Percentiles rank a stretch among this genome's conserved stretches.
Conservation (phyloP, 805 yeast genomes). For the Torulaspora quercuum region DNA sequence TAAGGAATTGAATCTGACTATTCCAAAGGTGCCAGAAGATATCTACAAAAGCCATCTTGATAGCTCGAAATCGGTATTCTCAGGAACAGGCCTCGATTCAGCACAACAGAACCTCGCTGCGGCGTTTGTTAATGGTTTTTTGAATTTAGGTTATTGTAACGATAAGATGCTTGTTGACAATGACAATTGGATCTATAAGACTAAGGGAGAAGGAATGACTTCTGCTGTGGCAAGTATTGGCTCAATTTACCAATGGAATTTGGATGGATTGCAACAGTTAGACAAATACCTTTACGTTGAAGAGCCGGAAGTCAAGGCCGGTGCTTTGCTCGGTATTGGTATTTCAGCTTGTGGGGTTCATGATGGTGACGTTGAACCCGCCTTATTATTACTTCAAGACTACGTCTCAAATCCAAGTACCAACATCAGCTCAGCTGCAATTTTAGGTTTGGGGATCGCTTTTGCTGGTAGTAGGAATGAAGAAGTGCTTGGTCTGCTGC, state of each 20-base stretch:
- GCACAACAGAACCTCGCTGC: slow-evolving; percentile 94
- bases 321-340: slow-evolving; percentile 95
- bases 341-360: slow-evolving; percentile 87
- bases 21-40: slow-evolving; percentile 93
- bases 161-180: slow-evolving; percentile 78
- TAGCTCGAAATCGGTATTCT: slow-evolving; percentile 53
- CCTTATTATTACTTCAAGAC: slow-evolving; percentile 80
- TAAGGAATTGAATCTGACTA: slow-evolving; percentile 81
- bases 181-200: slow-evolving; percentile 86
- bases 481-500: slow-evolving; percentile 69
- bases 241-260: slow-evolving; percentile 86
- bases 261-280: slow-evolving; percentile 82
- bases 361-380: slow-evolving; percentile 87
- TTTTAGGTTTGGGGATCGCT: slow-evolving; percentile 88
- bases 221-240: slow-evolving; percentile 93
- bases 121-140: slow-evolving; percentile 87
- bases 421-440: slow-evolving; percentile 71
- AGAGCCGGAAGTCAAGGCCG: slow-evolving; percentile 88
- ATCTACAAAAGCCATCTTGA: slow-evolving; percentile 89
- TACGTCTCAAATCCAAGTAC: slow-evolving; percentile 64
- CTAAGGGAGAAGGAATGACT: slow-evolving; percentile 86
- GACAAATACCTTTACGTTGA: slow-evolving; percentile 85
- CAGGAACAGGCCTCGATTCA: slow-evolving; percentile 62
- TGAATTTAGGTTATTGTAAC: slow-evolving; percentile 85
- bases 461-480: slow-evolving; percentile 92